Evolutionary conservation across 2,329 filamentous ascomycete species (phyloP), one percentile per base, ranked within the genome.

Genomic region (Fusarium sp.): DNA sequence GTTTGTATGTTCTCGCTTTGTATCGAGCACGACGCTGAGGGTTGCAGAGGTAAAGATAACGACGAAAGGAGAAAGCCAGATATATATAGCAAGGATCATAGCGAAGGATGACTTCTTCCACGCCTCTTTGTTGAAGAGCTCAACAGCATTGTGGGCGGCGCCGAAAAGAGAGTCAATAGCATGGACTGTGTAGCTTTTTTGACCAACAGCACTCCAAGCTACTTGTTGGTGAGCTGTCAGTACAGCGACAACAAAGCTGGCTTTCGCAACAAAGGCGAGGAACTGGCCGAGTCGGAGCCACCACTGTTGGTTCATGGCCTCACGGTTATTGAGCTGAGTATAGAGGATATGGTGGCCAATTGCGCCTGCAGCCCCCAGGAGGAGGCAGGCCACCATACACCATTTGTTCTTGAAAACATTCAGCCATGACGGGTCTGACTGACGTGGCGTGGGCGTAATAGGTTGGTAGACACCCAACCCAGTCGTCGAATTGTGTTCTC

Each of bases 31-130:
- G 4, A 68, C 62, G 4, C 42, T 55, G 1, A 71, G 51, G 6
- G 68, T 71, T 11, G 67, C 65, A 0, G 68, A 70, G 1, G 68
- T 58, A 15, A 71, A 70, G 11, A 71, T 70, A 11, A 71, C 56
- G 4, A 71, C 65, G 1, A 61, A 23, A 3, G 67, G 68, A 7
- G 57, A 68, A 0, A 61, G 40, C 68, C 65, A 70, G 15, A 71
- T 46, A 17, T 67, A 71, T 19, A 70, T 56, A 6, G 67, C 65
- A 2, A 71, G 42, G 8, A 62, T 48, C 67, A 71, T 70, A 34
- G 51, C 50, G 2, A 68, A 46, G 7, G 52, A 52, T 3, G 67
- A 64, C 24, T 64, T 68, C 6, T 32, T 61, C 67, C 67, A 71
- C 7, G 68, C 67, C 12, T 71, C 68, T 15, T 15, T 49, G 17